Conservation (phyloP, 192 early-diverging fungal species). For the Linderina pennispora region DNA sequence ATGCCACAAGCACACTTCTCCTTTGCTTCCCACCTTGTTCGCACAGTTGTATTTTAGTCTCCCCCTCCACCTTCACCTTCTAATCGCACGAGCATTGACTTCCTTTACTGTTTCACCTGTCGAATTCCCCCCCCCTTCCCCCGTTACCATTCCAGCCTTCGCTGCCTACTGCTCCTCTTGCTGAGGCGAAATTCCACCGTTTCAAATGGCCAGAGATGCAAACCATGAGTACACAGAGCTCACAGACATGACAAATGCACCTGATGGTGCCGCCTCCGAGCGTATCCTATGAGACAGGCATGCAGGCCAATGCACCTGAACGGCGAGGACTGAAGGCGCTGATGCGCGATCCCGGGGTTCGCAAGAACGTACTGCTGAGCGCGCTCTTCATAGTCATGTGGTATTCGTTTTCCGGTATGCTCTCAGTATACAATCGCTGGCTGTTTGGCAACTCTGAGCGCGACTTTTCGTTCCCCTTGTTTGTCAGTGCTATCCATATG, state of each 20-base stretch:
- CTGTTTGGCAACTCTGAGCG: slow-evolving; percentile 76
- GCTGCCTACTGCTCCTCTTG: no score
- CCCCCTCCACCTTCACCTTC: no score
- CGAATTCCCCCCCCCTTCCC: neutral
- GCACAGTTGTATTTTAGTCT: no score
- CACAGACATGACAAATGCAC: slow-evolving; percentile 11
- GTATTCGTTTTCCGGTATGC: slow-evolving; percentile 61
- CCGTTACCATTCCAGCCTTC: neutral
- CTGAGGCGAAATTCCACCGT: no score
- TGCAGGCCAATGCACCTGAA: neutral
- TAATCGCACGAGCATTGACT: neutral
- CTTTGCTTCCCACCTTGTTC: no score
- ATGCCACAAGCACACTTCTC: no score
- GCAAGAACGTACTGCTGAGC: slow-evolving; percentile 29
- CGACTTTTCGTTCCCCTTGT: slow-evolving; percentile 82
- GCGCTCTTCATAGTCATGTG: slow-evolving; percentile 46
- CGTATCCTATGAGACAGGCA: slow-evolving; percentile 7
- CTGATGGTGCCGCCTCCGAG: slow-evolving; percentile 3
- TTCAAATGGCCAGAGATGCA: slow-evolving; percentile 8
- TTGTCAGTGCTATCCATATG: slow-evolving; percentile 82
- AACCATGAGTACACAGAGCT: slow-evolving; percentile 41
- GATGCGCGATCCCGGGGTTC: slow-evolving; percentile 17
- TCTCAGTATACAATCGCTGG: slow-evolving; percentile 94
- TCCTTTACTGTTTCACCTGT: no score
- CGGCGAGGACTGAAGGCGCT: slow-evolving; percentile 7